Evolutionary conservation across 2,329 filamentous ascomycete genomes (phyloP), one percentile per base, ranked within the genome.

Genomic region (Lasiodiplodia hormozganensis): DNA sequence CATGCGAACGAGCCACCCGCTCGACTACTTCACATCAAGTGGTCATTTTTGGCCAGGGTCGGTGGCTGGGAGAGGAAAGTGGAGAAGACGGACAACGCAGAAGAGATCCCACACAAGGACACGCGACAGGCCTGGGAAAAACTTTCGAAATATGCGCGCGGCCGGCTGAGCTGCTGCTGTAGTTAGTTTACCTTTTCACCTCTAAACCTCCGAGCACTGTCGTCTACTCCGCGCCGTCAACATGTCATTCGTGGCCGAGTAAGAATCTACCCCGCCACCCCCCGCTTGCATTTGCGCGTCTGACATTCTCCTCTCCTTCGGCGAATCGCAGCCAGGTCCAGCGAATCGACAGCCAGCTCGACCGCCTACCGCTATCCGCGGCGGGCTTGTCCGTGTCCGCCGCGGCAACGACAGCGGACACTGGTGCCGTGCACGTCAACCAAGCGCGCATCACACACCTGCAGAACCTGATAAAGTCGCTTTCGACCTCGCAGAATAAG

Each of bases 391-490:
- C 67, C 69, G 77, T 73, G 70, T 74, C 58, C 54, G 23, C 69
- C 68, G 14, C 68, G 51, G 38, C n/a, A 16, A 38, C 58, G 18
- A 28, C 57, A 49, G 43, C 34, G 25, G 54, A 57, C 2, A 21
- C 34, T 2, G 54, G 54, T 11, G 16, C 49, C 12, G 49, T 31
- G 21, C 47, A 56, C 68, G 78, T 77, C 68, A 74, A 78, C 65
- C 72, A 69, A 82, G 88, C 64, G 81, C 90, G 72, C 81, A 87
- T 77, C 65, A 71, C 75, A 3, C 84, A 89, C 65, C 82, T 96
- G 49, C 86, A 94, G 72, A 83, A 82, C 68, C 87, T 94, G 67
- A 87, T 92, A 74, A 90, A 90, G 78, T 84, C 88, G 2, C 81
- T 97, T 16, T 94, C 92, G 36, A 57, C 54, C 23, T 88, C 54